A percentile compares a stretch with the other conserved stretches of the same genome.
Conservation (phyloP, 805 yeast species). For the Pichia membranifaciens region DNA sequence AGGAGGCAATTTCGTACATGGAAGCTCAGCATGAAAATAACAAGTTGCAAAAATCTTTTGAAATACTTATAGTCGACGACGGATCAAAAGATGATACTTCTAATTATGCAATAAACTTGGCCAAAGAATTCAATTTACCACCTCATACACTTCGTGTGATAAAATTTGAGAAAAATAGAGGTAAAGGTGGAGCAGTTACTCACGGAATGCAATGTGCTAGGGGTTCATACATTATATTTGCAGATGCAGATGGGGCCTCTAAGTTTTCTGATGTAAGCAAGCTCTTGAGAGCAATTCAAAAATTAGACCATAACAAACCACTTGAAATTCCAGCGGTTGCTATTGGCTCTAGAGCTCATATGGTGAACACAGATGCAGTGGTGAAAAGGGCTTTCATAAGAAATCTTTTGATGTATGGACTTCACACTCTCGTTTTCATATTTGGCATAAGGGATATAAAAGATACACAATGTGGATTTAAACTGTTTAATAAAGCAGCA, state of each 20-base stretch:
- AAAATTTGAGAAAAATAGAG: constrained; percentile 70
- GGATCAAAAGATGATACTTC: constrained; percentile 82
- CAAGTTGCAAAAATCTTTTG: constrained; percentile 40
- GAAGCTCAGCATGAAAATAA: constrained; percentile 14
- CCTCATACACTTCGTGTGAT: constrained; percentile 67
- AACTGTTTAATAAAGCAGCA: constrained; percentile 74
- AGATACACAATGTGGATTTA: constrained; percentile 98
- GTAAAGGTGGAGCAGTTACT: constrained; percentile 95
- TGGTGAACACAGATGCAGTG: constrained; percentile 94
- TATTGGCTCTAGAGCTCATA: constrained; percentile 92
- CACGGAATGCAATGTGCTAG: constrained; percentile 78
- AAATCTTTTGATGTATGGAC: constrained; percentile 87
- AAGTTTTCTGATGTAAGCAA: constrained; percentile 61
- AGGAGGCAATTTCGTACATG: constrained; percentile 58
- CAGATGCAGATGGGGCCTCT: constrained; percentile 98
- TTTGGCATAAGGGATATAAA: constrained; percentile 84
- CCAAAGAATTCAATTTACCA: constrained; percentile 38
- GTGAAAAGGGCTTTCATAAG: constrained; percentile 87
- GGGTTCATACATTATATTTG: constrained; percentile 75
- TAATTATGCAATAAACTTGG: constrained; percentile 61
- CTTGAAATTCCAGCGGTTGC: constrained; percentile 51
- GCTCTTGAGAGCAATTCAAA: constrained; percentile 40
- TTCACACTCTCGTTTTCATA: constrained; percentile 77
- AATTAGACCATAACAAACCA: constrained; percentile 20
- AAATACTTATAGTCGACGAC: constrained; percentile 85